A percentile compares a stretch with the other conserved stretches of the same genome.
These are phyloP conservation scores for Tylopilus sp. DNA, from an alignment of 768 basidiomycete species.

Conservation along the genomic window DNA sequence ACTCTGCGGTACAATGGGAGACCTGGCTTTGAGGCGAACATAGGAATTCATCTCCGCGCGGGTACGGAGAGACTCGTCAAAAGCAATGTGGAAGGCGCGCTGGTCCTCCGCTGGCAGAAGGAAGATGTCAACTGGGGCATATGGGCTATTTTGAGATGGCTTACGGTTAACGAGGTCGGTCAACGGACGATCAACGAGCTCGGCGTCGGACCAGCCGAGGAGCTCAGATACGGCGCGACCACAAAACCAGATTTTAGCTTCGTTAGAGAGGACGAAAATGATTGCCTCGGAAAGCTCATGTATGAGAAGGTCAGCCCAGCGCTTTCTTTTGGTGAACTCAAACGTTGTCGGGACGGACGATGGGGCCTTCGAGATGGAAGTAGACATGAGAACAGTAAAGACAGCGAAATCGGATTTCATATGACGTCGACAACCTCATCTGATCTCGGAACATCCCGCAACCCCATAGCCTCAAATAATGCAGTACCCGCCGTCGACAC, in stretches of 20 bases:
- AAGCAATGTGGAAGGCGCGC: constrained; percentile 40
- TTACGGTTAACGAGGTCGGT: constrained; percentile 62
- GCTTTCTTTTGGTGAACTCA: constrained; percentile 85
- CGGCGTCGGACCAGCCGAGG: constrained; percentile 73
- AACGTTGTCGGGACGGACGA: constrained; percentile 37
- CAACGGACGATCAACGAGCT: constrained; percentile 68
- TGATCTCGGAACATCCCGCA: constrained; percentile 10
- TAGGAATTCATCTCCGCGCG: constrained; percentile 53
- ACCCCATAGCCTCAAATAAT: constrained; percentile 41
- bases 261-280: constrained; percentile 62
- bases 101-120: constrained; percentile 54
- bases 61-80: constrained; percentile 52
- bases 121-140: background rate
- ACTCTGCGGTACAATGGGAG: constrained; percentile 24
- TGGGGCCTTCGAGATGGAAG: constrained; percentile 7
- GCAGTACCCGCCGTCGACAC: constrained; percentile 90
- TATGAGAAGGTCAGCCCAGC: constrained; percentile 80
- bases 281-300: constrained; percentile 74
- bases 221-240: constrained; percentile 65
- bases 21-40: constrained; percentile 55
- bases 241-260: constrained; percentile 65
- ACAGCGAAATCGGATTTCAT: background rate
- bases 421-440: constrained; percentile 26
- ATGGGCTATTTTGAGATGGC: constrained; percentile 13
- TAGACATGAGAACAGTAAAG: constrained; percentile 13